These are phyloP conservation scores for Fusarium tanahbumbuense DNA, from an alignment of 2,329 filamentous ascomycete genomes.

Conservation along the genomic window DNA sequence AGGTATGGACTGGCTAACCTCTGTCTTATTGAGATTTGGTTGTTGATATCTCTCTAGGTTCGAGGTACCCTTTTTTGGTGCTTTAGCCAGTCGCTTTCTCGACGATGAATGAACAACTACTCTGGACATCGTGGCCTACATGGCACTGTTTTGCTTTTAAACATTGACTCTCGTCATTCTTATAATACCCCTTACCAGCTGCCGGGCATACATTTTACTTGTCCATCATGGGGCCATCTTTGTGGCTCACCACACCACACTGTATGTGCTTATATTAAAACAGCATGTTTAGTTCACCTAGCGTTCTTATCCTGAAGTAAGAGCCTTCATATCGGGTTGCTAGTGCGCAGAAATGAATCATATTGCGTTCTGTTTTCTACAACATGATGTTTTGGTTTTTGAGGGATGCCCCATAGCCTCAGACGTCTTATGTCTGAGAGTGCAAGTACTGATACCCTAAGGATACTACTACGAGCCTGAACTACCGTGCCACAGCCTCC, in stretches of 20 bases:
- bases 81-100: constrained; percentile 86
- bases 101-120: constrained; percentile 75
- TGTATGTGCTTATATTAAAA: background rate
- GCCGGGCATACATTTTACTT: constrained; percentile 1
- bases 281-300: background rate
- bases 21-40: background rate
- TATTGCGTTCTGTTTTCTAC: background rate
- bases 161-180: constrained; percentile 5
- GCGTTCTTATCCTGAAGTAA: background rate
- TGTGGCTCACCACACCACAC: background rate
- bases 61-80: constrained; percentile 88
- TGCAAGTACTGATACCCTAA: background rate
- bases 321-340: background rate
- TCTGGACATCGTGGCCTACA: background rate
- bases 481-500: background rate
- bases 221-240: background rate
- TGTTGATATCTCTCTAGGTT: constrained; percentile 63
- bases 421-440: background rate
- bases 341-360: background rate
- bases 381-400: background rate
- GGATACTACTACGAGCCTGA: background rate
- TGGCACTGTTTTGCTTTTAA: background rate
- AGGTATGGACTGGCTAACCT: constrained; percentile 56
- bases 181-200: constrained; percentile 32
- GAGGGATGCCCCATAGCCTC: background rate